Conservation (phyloP, 2,329 filamentous ascomycete species). For the Fusarium nematophilum region DNA sequence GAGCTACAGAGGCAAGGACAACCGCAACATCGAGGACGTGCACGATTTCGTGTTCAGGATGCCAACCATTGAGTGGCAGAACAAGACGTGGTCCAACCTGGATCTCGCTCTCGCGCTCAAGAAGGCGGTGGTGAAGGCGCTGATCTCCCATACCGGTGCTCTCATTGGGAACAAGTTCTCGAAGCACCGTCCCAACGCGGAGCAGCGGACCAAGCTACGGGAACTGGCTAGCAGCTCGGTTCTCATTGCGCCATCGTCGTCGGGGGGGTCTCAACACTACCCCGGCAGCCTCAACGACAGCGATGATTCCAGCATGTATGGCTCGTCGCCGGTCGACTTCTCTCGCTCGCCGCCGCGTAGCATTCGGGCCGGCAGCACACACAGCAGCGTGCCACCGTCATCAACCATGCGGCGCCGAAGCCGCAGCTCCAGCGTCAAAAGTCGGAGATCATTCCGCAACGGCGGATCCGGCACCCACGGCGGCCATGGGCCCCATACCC, state of each 20-base stretch:
- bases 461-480: conserved; percentile 43
- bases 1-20: conserved; percentile 95
- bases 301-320: conserved; percentile 68
- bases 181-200: conserved; percentile 83
- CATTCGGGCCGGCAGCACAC: conserved; percentile 59
- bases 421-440: conserved; percentile 65
- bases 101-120: conserved; percentile 93
- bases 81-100: conserved; percentile 99
- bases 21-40: conserved; percentile 95
- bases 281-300: conserved; percentile 61
- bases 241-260: conserved; percentile 64
- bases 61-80: conserved; percentile 93
- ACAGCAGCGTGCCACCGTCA: conserved; percentile 59
- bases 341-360: conserved; percentile 69
- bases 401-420: conserved; percentile 56
- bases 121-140: conserved; percentile 90
- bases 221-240: conserved; percentile 85
- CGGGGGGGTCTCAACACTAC: conserved; percentile 50
- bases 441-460: conserved; percentile 56
- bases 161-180: conserved; percentile 98
- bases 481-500: conserved; percentile 34
- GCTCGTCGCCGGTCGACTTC: conserved; percentile 66
- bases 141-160: conserved; percentile 94
- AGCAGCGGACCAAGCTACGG: conserved; percentile 81
- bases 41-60: conserved; percentile 98